Conservation (phyloP, 805 yeast genomes). For the Metschnikowia shivogae region DNA sequence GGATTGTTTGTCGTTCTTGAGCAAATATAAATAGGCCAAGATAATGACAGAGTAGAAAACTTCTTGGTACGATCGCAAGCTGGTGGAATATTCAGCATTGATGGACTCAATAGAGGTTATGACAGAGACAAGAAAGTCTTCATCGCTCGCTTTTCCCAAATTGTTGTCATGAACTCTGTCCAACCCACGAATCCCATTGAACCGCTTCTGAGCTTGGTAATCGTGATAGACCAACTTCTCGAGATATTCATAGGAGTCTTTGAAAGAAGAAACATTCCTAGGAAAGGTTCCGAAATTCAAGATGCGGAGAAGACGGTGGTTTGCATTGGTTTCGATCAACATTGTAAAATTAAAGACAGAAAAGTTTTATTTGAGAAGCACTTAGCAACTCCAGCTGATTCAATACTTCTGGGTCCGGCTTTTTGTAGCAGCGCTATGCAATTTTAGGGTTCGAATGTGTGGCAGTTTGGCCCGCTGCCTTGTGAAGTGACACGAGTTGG, state of each 20-base stretch:
- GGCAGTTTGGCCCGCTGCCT: constrained; percentile 1
- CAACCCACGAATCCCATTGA: background rate
- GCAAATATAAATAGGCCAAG: constrained; percentile 32
- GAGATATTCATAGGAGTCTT: constrained; percentile 31
- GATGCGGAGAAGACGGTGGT: constrained; percentile 24
- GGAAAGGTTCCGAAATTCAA: constrained; percentile 39
- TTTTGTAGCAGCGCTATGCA: background rate
- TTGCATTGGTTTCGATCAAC: constrained; percentile 24
- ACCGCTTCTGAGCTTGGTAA: constrained; percentile 29
- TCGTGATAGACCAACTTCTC: constrained; percentile 35
- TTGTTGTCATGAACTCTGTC: background rate
- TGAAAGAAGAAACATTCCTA: constrained; percentile 27
- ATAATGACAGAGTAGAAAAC: constrained; percentile 29
- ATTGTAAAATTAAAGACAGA: constrained; percentile 8
- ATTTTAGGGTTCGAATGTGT: background rate
- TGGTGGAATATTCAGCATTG: constrained; percentile 23
- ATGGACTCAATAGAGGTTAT: constrained; percentile 25
- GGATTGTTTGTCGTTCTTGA: constrained; percentile 23
- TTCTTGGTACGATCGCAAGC: constrained; percentile 26
- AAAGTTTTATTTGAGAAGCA: background rate
- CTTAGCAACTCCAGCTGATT: background rate
- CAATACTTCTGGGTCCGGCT: background rate
- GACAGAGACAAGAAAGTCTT: constrained; percentile 10
- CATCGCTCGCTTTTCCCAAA: background rate
- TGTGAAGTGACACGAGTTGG: background rate